Evolutionary conservation across 257 asterid genomes (phyloP), one percentile per base, ranked within the genome.

Genomic region (Nicotiana knightiana): DNA sequence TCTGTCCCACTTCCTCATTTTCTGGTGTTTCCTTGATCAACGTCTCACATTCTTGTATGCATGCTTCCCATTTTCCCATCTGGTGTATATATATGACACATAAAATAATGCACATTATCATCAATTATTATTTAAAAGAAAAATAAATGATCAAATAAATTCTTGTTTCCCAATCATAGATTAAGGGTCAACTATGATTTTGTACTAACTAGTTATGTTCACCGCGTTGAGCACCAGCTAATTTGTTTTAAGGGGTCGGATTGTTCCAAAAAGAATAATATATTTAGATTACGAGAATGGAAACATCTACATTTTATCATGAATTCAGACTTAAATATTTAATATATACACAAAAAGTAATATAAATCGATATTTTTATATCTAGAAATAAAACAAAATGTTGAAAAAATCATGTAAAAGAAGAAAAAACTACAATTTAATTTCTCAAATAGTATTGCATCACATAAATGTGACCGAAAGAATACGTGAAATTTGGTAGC

Each of bases 21-120:
- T 86, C 90, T 0, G 96, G 88, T 30, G 84, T 84, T 63, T 91
- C 94, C 71, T 77, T 90, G 18, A 89, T 64, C 84, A 93, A 67
- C 46, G 78, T 75, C 79, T 93, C 92, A 67, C 91, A 93, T 48
- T 93, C 98, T 83, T 88, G 88, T 75, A 91, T 32, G 64, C 95
- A 92, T 1, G 91, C 94, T 63, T 85, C 89, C 98, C 97, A 93
- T 35, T 88, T 92, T 79, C 86, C 89, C 89, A 90, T 78, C 98
- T 77, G n/a, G 35, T 65, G 62, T 24, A 68, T 10, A 43, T 79
- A 32, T 32, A 73, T 58, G 54, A 66, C 32, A 35, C 66, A 28
- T 10, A 7, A 43, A 57, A n/a, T 65, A 57, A 21, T 79, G 17
- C 7, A 77, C 17, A 43, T 63, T 4, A 76, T 63, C 48, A 16